Conservation (phyloP, 2,329 filamentous ascomycete genomes). For the Madurella mycetomatis region DNA sequence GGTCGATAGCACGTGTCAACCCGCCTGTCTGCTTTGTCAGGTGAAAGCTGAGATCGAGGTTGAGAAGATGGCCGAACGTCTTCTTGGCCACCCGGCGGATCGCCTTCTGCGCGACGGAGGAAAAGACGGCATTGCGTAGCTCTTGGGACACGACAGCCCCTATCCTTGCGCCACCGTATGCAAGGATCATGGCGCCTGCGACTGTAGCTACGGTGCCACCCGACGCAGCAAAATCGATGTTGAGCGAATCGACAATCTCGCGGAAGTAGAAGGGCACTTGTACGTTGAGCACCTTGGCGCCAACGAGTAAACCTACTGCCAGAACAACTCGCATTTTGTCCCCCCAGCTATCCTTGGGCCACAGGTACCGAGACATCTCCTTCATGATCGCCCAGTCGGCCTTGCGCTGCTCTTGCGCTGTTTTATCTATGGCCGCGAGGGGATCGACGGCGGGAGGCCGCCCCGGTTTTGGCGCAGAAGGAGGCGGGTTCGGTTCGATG, state of each 20-base stretch:
- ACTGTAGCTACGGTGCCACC: slow-evolving; percentile 88
- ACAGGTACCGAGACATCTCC: slow-evolving; percentile 93
- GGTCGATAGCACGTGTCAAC: slow-evolving; percentile 87
- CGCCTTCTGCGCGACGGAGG: slow-evolving; percentile 93
- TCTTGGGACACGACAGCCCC: slow-evolving; percentile 89
- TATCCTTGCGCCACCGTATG: slow-evolving; percentile 84
- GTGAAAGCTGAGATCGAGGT: slow-evolving; percentile 89
- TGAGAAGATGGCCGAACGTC: slow-evolving; percentile 86
- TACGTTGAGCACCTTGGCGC: slow-evolving; percentile 93
- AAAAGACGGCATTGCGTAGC: slow-evolving; percentile 91
- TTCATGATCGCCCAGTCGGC: slow-evolving; percentile 98
- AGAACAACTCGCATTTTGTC: slow-evolving; percentile 82
- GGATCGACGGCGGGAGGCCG: slow-evolving; percentile 19
- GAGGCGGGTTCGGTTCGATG: background rate
- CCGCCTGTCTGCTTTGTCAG: slow-evolving; percentile 92
- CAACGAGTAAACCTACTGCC: slow-evolving; percentile 77
- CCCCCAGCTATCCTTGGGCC: slow-evolving; percentile 82
- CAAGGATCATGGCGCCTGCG: slow-evolving; percentile 88
- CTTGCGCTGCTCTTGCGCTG: slow-evolving; percentile 83
- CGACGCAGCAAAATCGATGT: slow-evolving; percentile 79
- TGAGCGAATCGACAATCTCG: slow-evolving; percentile 95
- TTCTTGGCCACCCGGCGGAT: slow-evolving; percentile 87
- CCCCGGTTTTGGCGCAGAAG: background rate
- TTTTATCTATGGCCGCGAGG: slow-evolving; percentile 50
- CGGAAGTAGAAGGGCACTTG: slow-evolving; percentile 99